A percentile compares a stretch with the other conserved stretches of the same genome.
These are phyloP conservation scores for Bruguiera sexangula DNA, from an alignment of 345 rosid species.

Conservation along the genomic window DNA sequence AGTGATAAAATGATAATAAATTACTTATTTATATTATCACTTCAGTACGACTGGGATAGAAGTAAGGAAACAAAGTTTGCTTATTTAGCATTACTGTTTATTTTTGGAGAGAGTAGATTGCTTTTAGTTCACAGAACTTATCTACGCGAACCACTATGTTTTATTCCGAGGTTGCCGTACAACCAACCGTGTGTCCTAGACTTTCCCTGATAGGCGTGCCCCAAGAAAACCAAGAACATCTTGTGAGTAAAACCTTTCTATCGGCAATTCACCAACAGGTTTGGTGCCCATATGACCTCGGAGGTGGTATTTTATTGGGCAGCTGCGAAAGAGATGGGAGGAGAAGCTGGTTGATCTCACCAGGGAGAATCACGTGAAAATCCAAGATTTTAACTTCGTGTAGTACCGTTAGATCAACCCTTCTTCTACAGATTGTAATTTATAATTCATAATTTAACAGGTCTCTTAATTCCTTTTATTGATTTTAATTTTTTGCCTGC, in stretches of 20 bases:
- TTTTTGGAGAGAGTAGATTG: neutral
- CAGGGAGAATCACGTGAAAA: neutral
- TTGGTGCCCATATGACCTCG: neutral
- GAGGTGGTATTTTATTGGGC: neutral
- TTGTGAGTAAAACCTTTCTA: neutral
- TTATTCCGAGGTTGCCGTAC: neutral
- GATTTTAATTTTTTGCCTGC: no score
- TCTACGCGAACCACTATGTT: neutral
- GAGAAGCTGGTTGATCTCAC: neutral
- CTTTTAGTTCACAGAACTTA: neutral
- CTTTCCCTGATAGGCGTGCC: neutral
- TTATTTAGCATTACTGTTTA: no score
- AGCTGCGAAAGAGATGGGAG: neutral
- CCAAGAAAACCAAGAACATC: neutral
- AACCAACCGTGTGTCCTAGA: neutral
- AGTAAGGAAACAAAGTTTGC: no score
- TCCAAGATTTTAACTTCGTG: neutral
- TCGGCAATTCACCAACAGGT: neutral
- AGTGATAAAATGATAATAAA: no score
- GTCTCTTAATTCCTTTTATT: no score
- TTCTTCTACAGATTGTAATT: no score
- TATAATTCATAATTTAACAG: no score
- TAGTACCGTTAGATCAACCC: no score
- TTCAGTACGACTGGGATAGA: no score
- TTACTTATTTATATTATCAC: no score